These are phyloP conservation scores for Angomonas desouzai DNA, from an alignment of 208 protist species.

Conservation along the genomic window DNA sequence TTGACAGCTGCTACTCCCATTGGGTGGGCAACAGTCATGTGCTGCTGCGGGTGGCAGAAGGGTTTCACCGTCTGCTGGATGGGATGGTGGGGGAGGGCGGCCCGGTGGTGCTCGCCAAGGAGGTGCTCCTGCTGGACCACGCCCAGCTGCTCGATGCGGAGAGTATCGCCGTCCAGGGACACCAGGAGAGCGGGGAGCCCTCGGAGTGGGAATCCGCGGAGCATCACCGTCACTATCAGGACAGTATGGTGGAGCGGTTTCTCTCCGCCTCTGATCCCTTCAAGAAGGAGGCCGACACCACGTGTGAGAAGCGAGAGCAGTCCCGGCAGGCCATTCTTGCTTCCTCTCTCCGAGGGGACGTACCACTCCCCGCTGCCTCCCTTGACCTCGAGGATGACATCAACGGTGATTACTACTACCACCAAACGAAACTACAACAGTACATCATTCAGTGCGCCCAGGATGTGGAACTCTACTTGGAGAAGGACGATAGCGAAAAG, in stretches of 20 bases:
- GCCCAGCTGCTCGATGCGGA: constrained; percentile 56
- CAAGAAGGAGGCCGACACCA: constrained; percentile 5
- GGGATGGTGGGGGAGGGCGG: background rate
- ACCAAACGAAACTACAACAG: constrained; percentile 70
- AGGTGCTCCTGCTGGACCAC: constrained; percentile 64
- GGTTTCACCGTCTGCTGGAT: constrained; percentile 26
- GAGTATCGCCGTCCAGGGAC: constrained; percentile 13
- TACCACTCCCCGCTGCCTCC: background rate
- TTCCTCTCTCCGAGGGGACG: constrained; percentile 1
- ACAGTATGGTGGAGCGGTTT: constrained; percentile 29
- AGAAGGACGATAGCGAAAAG: no score
- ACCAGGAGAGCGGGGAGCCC: constrained; percentile 11
- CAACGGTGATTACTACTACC: constrained; percentile 64
- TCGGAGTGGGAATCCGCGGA: constrained; percentile 43
- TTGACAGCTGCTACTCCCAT: constrained; percentile 97
- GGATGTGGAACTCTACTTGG: constrained; percentile 3
- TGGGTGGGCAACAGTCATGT: constrained; percentile 93
- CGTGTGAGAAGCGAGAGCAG: background rate
- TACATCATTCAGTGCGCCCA: constrained; percentile 85
- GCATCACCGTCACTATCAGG: constrained; percentile 15
- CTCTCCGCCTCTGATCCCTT: constrained; percentile 19
- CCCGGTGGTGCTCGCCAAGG: constrained; percentile 33
- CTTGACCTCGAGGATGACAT: background rate
- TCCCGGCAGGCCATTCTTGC: background rate
- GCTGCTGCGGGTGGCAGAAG: constrained; percentile 46